These are phyloP conservation scores for Calocybe cyanea DNA, from an alignment of 768 basidiomycete genomes.

Conservation along the genomic window DNA sequence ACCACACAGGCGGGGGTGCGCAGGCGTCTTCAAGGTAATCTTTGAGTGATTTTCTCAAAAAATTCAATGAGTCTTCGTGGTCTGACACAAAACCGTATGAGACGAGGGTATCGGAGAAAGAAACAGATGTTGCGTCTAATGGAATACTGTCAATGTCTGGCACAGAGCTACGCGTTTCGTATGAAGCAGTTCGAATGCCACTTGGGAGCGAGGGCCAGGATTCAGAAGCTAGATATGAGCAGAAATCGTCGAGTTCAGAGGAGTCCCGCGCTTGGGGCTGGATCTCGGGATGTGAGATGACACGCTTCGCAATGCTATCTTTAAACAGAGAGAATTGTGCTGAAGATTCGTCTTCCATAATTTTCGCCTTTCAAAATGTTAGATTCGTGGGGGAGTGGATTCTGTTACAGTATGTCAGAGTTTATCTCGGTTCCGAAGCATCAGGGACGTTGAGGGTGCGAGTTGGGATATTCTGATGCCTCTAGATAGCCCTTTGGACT, in stretches of 20 bases:
- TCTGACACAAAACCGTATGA: slow-evolving; percentile 44
- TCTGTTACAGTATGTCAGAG: no score
- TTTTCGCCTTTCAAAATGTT: no score
- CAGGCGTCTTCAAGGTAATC: slow-evolving; percentile 44
- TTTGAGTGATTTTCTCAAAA: slow-evolving; percentile 36
- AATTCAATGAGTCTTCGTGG: slow-evolving; percentile 32
- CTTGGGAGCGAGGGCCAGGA: slow-evolving; percentile 42
- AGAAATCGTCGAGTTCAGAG: slow-evolving; percentile 47
- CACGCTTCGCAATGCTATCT: slow-evolving; percentile 40
- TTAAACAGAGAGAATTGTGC: slow-evolving; percentile 29
- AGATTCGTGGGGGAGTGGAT: no score
- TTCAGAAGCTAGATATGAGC: slow-evolving; percentile 48
- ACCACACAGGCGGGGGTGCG: slow-evolving; percentile 50
- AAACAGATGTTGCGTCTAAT: slow-evolving; percentile 34
- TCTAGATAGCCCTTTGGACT: no score
- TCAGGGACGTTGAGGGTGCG: no score
- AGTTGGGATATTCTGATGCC: no score
- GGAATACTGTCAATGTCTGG: slow-evolving; percentile 31
- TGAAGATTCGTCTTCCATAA: neutral
- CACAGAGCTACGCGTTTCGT: slow-evolving; percentile 28
- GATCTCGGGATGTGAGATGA: slow-evolving; percentile 28
- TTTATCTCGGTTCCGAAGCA: no score
- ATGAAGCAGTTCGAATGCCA: slow-evolving; percentile 31
- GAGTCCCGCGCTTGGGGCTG: slow-evolving; percentile 16
- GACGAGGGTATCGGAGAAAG: slow-evolving; percentile 46